Conservation (phyloP, 345 rosid species). For the Brassica nigra region DNA sequence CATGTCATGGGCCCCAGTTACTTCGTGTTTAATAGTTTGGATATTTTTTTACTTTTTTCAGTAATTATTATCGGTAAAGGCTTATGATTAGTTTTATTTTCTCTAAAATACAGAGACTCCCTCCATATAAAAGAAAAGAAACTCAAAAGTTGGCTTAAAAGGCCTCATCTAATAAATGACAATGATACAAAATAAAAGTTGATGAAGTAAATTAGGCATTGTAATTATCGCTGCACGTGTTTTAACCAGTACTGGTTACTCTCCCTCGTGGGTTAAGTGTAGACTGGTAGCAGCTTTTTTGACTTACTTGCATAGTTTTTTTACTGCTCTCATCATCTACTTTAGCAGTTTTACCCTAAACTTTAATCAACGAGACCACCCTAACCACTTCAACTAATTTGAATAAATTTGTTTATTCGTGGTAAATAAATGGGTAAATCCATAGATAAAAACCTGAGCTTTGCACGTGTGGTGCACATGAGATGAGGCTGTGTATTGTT, state of each 20-base stretch:
- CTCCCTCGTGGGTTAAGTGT: neutral
- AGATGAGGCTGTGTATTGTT: neutral
- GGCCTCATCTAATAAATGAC: no score
- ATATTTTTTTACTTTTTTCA: neutral
- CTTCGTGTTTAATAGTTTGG: neutral
- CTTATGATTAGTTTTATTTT: neutral
- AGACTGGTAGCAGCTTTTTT: neutral
- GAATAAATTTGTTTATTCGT: neutral
- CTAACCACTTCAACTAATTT: neutral
- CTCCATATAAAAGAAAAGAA: no score
- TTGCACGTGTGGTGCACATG: constrained; percentile 1
- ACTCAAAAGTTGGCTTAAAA: no score
- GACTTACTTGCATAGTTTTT: neutral
- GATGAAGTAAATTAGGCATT: neutral
- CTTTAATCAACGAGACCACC: neutral
- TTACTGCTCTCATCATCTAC: neutral
- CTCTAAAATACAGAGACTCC: neutral
- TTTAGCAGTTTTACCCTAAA: neutral
- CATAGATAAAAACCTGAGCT: neutral
- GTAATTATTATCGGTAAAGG: neutral
- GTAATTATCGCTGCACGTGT: neutral
- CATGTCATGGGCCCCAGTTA: neutral
- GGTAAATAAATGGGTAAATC: neutral
- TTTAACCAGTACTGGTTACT: neutral
- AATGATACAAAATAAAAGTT: neutral